Base-by-base conservation (phyloP, 129 eudicot genomes). In the Kitagawia praeruptora region DNA sequence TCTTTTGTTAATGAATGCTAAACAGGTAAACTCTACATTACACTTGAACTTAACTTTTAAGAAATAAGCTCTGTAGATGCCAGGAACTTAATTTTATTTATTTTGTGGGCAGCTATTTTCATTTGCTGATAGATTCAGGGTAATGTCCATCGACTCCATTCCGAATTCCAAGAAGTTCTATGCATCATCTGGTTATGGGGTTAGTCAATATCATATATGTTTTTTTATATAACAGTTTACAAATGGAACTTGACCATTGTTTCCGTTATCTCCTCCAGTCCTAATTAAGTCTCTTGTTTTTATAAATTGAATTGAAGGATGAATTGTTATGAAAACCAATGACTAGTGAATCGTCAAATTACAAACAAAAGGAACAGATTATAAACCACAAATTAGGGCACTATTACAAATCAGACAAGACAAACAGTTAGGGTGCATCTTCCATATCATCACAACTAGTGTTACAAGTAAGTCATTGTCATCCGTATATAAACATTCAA, bases 41-140 rank as follows among this genome's bases (percentile, higher is more conserved):
- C 31, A 58, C 14, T n/a, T 34, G 2, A 6, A 31, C 40, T 12
- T 13, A 12, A 66, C 41, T 28, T 64, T 31, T 11, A 31, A 66
- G 15, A 66, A 12, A 8, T 25, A 27, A 14, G 28, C 6, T 31
- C 10, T 78, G 53, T 47, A 34, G n/a, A 66, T 75, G n/a, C 37
- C 37, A 23, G 45, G 25, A 21, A 69, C 40, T 25, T 70, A 9
- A 8, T 28, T 4, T 14, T 47, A 44, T 39, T 47, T 54, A 80
- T 56, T 70, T 70, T 70, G 15, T 37, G 41, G 74, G 75, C 89
- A 96, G 98, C 87, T 96, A 61, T 96, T 96, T 81, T 86, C 92
- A 83, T 92, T 96, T 87, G 99, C 98, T 45, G 89, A 92, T 83
- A 87, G 86, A 78, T 92, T 86, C 79, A 87, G 97, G 77, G 98